These are phyloP conservation scores for Sarocladiaceae sp. DNA, from an alignment of 2,329 filamentous ascomycete genomes.

Conservation along the genomic window DNA sequence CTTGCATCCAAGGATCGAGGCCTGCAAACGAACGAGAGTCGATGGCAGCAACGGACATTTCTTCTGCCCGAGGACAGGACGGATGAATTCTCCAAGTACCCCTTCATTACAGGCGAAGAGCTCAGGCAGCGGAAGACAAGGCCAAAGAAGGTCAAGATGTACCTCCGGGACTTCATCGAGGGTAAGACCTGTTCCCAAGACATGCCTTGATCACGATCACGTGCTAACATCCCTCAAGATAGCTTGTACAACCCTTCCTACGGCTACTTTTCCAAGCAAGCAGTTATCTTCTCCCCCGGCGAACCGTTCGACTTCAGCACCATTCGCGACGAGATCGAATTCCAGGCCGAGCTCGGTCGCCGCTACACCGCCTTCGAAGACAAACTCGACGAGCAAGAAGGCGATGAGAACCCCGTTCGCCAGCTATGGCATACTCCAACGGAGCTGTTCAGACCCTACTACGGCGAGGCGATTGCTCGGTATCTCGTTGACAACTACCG, in stretches of 20 bases:
- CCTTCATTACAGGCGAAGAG: conserved; percentile 78
- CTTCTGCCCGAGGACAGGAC: conserved; percentile 71
- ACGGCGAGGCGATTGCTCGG: conserved; percentile 94
- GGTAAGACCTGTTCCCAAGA: conserved; percentile 45
- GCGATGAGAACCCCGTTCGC: conserved; percentile 61
- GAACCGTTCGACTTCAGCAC: conserved; percentile 84
- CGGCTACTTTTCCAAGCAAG: conserved; percentile 94
- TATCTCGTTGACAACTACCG: conserved; percentile 97
- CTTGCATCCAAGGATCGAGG: conserved; percentile 28
- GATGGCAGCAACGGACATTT: conserved; percentile 82
- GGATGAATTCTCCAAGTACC: conserved; percentile 77
- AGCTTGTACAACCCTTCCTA: conserved; percentile 92
- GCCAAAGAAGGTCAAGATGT: conserved; percentile 89
- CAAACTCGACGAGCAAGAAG: conserved; percentile 65
- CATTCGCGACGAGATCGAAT: conserved; percentile 80
- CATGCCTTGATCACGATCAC: not conserved
- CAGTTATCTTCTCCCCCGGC: conserved; percentile 90
- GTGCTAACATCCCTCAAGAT: conserved; percentile 46
- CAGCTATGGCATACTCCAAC: conserved; percentile 99
- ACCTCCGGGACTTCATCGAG: conserved; percentile 96
- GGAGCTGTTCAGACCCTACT: conserved; percentile 93
- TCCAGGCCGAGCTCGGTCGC: conserved; percentile 70
- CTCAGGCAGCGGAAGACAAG: conserved; percentile 69
- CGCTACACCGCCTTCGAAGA: conserved; percentile 92
- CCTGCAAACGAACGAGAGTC: conserved; percentile 54